These are phyloP conservation scores for Cronartium quercuum DNA, from an alignment of 1,284 basidiomycete species.

Conservation along the genomic window DNA sequence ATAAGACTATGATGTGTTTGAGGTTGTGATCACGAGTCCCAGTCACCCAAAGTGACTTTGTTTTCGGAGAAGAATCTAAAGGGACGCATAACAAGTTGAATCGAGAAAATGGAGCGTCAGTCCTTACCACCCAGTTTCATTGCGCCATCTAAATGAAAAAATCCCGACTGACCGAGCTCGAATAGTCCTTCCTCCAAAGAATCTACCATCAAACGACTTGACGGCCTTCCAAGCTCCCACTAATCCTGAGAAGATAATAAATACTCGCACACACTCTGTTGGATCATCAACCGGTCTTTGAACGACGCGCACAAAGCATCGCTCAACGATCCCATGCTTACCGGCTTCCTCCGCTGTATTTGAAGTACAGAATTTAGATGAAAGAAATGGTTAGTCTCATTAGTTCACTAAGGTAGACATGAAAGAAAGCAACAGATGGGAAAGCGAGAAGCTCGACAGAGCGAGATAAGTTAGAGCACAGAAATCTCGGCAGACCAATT, in stretches of 20 bases:
- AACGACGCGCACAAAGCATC: slow-evolving; percentile 43
- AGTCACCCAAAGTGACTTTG: slow-evolving; percentile 28
- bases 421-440: slow-evolving; percentile 8
- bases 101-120: not conserved
- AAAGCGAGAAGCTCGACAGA: not conserved
- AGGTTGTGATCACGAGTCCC: slow-evolving; percentile 38
- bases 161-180: slow-evolving; percentile 44
- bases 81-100: not conserved
- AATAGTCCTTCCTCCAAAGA: slow-evolving; percentile 77
- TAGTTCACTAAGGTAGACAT: not conserved
- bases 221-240: slow-evolving; percentile 91
- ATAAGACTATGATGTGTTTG: too few species aligned
- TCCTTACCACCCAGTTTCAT: not conserved
- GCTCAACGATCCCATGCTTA: slow-evolving; percentile 55
- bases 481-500: slow-evolving; percentile 52
- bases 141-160: not conserved
- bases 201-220: slow-evolving; percentile 79
- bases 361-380: not conserved
- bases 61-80: slow-evolving; percentile 39
- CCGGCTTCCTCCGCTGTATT: slow-evolving; percentile 71
- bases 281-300: slow-evolving; percentile 20
- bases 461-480: not conserved
- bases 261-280: slow-evolving; percentile 31
- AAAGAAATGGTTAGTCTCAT: not conserved
- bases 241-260: slow-evolving; percentile 66